Conservation (phyloP, 2,329 filamentous ascomycete genomes). For the Boeremia exigua region DNA sequence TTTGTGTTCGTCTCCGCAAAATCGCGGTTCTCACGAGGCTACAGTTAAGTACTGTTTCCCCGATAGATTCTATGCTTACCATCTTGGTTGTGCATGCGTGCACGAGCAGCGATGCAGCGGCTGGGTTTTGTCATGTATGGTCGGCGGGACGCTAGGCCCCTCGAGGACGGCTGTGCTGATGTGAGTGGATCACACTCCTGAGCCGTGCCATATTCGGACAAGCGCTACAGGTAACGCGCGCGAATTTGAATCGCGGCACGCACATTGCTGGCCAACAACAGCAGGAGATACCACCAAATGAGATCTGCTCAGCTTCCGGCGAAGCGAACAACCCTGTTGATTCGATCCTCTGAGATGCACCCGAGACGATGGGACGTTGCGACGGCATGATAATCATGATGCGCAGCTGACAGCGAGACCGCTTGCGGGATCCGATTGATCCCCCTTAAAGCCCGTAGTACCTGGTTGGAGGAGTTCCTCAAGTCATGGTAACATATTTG, state of each 20-base stretch:
- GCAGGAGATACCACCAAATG: slow-evolving; percentile 22
- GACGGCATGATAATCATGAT: not conserved
- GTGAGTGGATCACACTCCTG: slow-evolving; percentile 18
- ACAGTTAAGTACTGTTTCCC: not conserved
- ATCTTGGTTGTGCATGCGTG: slow-evolving; percentile 8
- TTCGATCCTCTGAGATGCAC: slow-evolving; percentile 10
- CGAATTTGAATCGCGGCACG: slow-evolving; percentile 20
- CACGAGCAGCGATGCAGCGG: slow-evolving; percentile 5
- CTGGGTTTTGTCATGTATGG: slow-evolving; percentile 8
- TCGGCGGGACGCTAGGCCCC: slow-evolving; percentile 15
- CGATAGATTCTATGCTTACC: not conserved
- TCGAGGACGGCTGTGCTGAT: slow-evolving; percentile 11
- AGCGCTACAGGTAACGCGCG: slow-evolving; percentile 28
- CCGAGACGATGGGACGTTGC: slow-evolving; percentile 13
- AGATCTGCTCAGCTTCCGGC: slow-evolving; percentile 23
- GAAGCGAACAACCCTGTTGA: slow-evolving; percentile 16
- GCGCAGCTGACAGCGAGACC: slow-evolving; percentile 3
- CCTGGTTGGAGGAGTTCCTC: slow-evolving; percentile 7
- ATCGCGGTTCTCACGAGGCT: slow-evolving; percentile 3
- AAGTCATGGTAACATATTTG: slow-evolving; percentile 10
- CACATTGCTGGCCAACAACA: slow-evolving; percentile 21
- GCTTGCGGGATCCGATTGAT: not conserved
- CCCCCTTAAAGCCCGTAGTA: not conserved
- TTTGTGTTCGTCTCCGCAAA: not conserved
- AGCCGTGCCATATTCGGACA: slow-evolving; percentile 9